phyloP scores from a whole-genome alignment of 2,329 filamentous ascomycete species.

The Botrytis medusae region DNA sequence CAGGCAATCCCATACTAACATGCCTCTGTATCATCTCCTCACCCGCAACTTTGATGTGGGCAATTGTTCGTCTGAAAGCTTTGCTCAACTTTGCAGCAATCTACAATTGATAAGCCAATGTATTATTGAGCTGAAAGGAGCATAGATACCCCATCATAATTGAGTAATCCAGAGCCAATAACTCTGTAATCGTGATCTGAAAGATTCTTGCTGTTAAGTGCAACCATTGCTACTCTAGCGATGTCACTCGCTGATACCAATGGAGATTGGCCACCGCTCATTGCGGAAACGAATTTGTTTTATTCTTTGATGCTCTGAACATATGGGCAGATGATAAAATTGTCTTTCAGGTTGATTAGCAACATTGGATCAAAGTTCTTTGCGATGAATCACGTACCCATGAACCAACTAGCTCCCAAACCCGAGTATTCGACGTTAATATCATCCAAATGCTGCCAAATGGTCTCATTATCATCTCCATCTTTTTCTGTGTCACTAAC shows the following conservation, averaged over 20 bases:
- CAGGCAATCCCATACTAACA: not conserved
- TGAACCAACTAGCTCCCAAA: constrained; percentile 7
- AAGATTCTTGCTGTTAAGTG: not conserved
- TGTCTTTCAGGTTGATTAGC: not conserved
- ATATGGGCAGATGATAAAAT: not conserved
- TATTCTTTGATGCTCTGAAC: not conserved
- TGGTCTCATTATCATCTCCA: not conserved
- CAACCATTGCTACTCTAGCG: not conserved
- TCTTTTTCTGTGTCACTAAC: not conserved
- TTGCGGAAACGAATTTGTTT: not conserved
- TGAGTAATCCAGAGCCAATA: not conserved
- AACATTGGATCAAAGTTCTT: not conserved
- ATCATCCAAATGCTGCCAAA: constrained; percentile 13
- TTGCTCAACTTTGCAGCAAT: constrained; percentile 3
- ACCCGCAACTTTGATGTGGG: not conserved
- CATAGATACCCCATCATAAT: not conserved
- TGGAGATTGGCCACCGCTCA: not conserved
- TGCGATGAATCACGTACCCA: not conserved
- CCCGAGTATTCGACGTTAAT: not conserved
- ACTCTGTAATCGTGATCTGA: not conserved
- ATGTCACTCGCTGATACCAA: not conserved
- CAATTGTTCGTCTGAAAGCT: not conserved
- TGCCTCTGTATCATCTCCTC: not conserved
- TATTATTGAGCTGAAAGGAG: not conserved
- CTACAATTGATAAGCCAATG: not conserved